Evolutionary conservation across 192 early-diverging fungal species (phyloP).

Genomic region (Chytriomyces sp.): DNA sequence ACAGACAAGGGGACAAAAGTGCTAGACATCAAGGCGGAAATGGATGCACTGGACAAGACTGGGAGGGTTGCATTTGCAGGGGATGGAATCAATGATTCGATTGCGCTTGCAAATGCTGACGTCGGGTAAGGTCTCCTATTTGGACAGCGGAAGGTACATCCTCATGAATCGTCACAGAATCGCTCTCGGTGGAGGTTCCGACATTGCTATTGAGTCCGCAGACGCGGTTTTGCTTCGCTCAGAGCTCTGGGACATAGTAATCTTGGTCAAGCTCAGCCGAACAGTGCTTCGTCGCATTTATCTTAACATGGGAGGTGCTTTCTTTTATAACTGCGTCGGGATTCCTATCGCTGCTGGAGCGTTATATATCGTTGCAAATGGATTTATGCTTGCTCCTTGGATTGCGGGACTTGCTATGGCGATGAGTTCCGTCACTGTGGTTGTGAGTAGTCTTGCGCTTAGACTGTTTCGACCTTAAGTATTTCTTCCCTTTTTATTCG

Average conservation of each 20-base stretch:
- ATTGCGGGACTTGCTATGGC: conserved; percentile 93
- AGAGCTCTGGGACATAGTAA: conserved; percentile 76
- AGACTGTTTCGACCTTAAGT: conserved; percentile 2
- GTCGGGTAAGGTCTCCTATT: conserved; percentile 58
- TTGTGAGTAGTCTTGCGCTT: conserved; percentile 75
- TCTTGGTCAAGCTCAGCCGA: conserved; percentile 74
- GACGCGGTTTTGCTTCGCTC: conserved; percentile 80
- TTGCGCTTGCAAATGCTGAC: conserved; percentile 87
- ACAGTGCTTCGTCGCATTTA: conserved; percentile 76
- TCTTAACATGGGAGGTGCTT: conserved; percentile 89
- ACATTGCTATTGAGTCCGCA: conserved; percentile 89
- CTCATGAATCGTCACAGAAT: conserved; percentile 42
- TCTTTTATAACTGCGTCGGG: conserved; percentile 81
- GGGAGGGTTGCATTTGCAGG: conserved; percentile 84
- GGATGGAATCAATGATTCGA: conserved; percentile 95
- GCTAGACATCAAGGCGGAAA: neutral
- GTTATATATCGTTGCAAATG: conserved; percentile 45
- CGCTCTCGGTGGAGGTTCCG: conserved; percentile 86
- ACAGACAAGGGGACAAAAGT: conserved; percentile 71
- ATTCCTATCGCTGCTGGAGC: conserved; percentile 91
- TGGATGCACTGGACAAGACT: conserved; percentile 51
- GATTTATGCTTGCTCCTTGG: conserved; percentile 66
- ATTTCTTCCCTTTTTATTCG: too few species aligned
- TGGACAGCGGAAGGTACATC: neutral
- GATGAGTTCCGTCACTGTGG: conserved; percentile 79